phyloP scores from a whole-genome alignment of 1,284 basidiomycete species.

The Earliella scabrosa region DNA sequence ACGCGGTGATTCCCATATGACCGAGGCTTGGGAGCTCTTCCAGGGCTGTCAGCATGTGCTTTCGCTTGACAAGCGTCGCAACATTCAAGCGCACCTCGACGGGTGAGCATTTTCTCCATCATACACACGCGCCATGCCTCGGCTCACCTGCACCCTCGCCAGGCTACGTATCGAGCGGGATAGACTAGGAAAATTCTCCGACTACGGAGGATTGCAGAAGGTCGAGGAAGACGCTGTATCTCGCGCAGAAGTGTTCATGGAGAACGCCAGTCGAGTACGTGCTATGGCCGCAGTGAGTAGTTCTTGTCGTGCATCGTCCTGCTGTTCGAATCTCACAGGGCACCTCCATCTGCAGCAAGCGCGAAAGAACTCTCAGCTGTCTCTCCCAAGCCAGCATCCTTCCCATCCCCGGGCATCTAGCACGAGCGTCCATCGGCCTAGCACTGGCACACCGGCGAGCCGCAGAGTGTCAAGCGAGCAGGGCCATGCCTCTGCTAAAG shows the following conservation, averaged over 20 bases:
- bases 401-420: neutral
- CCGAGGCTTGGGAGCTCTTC: conserved; percentile 7
- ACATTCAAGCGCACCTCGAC: conserved; percentile 1
- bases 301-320: neutral
- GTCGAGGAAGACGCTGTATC: conserved; percentile 8
- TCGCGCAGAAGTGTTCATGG: conserved; percentile 1
- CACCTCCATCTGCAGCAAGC: neutral
- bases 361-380: neutral
- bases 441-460: neutral
- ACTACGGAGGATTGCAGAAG: conserved; percentile 1
- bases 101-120: neutral
- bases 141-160: neutral
- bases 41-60: neutral
- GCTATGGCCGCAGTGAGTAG: conserved; percentile 4
- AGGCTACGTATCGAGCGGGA: conserved; percentile 9
- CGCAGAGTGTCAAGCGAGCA: conserved; percentile 1
- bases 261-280: neutral
- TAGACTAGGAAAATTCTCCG: conserved; percentile 3
- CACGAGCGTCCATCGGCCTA: neutral
- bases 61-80: neutral
- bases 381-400: neutral
- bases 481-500: neutral
- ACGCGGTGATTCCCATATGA: conserved; percentile 7
- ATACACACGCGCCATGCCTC: neutral
- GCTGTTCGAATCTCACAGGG: neutral